A percentile compares a stretch with the other conserved stretches of the same genome.
phyloP scores from a whole-genome alignment of 352 stramenopile species.

The Blastocystis sp. region DNA sequence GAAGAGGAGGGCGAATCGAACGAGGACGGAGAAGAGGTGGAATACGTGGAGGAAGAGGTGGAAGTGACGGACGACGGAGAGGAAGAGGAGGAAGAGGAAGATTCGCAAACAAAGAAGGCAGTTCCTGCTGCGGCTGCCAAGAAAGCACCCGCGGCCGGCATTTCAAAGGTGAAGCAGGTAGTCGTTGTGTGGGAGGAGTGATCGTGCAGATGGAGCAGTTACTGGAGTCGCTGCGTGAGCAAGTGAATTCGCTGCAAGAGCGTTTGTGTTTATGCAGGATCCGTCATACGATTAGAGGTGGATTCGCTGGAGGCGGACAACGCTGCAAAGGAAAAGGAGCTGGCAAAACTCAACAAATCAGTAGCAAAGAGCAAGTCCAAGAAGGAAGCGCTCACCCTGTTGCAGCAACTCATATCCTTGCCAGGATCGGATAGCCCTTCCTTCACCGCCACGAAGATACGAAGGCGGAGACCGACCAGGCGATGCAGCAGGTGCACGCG shows the following conservation, averaged over 20 bases:
- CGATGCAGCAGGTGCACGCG: conserved; percentile 57
- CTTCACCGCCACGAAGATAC: conserved; percentile 54
- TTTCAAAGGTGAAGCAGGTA: conserved; percentile 17
- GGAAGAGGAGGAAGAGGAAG: conserved; percentile 3
- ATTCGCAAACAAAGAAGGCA: background rate
- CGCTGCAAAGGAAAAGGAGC: conserved; percentile 35
- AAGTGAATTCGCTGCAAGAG: conserved; percentile 42
- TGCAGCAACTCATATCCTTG: conserved; percentile 60
- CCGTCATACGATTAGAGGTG: background rate
- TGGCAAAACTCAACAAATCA: conserved; percentile 63
- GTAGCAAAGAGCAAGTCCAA: conserved; percentile 66
- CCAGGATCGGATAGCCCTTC: background rate
- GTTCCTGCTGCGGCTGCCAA: background rate
- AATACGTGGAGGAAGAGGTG: conserved; percentile 65
- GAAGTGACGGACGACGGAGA: conserved; percentile 55
- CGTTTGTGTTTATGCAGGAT: background rate
- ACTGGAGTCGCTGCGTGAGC: conserved; percentile 14
- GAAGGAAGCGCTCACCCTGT: conserved; percentile 38
- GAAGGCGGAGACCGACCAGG: conserved; percentile 17
- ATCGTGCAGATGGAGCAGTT: conserved; percentile 12
- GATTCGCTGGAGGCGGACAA: conserved; percentile 29
- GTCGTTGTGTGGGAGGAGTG: background rate
- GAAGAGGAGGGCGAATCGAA: conserved; percentile 54
- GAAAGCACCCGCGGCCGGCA: background rate
- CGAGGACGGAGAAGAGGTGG: conserved; percentile 48